These are phyloP conservation scores for Aquilaria yunnanensis DNA, from an alignment of 345 rosid species.

Conservation along the genomic window DNA sequence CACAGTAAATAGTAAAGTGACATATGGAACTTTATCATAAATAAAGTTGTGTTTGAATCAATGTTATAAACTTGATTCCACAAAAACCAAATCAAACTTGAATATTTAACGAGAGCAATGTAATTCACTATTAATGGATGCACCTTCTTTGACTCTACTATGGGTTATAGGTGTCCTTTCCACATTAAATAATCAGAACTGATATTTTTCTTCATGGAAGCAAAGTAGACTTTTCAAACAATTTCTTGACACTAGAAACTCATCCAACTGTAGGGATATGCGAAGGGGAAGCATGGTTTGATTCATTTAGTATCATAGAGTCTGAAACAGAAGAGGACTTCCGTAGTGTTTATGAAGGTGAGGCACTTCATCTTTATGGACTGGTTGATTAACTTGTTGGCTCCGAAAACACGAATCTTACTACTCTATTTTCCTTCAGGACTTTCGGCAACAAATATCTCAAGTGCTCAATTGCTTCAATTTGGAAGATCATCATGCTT, in stretches of 20 bases:
- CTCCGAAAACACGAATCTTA: constrained; percentile 21
- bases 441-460: constrained; percentile 19
- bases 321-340: constrained; percentile 88
- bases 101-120: too few species aligned
- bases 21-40: too few species aligned
- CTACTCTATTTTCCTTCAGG: constrained; percentile 17
- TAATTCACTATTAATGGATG: too few species aligned
- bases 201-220: not conserved
- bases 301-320: constrained; percentile 69
- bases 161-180: not conserved
- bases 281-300: constrained; percentile 79
- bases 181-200: not conserved
- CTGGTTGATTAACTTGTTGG: not conserved
- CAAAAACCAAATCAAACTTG: too few species aligned
- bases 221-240: not conserved
- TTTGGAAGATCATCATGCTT: constrained; percentile 25
- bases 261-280: constrained; percentile 32
- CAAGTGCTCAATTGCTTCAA: constrained; percentile 31
- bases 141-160: too few species aligned
- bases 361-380: not conserved
- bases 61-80: too few species aligned
- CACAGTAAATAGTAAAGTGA: too few species aligned
- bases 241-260: not conserved
- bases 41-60: too few species aligned
- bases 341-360: constrained; percentile 73